phyloP scores from a whole-genome alignment of 352 stramenopile genomes.

The Phytophthora chlamydospora region DNA sequence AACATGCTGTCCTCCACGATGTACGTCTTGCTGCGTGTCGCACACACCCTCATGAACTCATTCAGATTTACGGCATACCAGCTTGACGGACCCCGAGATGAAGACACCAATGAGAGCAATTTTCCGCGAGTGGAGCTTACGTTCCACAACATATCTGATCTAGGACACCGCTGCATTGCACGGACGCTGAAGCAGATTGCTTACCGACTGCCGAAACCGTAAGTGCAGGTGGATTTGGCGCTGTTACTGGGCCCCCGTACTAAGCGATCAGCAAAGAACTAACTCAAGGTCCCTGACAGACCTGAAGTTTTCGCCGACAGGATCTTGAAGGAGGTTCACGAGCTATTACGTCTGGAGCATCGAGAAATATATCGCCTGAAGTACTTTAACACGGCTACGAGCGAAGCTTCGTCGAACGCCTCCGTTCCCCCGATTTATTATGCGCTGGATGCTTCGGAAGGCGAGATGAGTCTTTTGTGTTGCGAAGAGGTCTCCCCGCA shows the following conservation, averaged over 20 bases:
- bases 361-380: background rate
- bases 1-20: slow-evolving; percentile 5
- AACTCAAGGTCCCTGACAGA: background rate
- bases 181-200: slow-evolving; percentile 4
- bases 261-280: slow-evolving; percentile 5
- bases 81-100: background rate
- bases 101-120: background rate
- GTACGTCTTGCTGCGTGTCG: slow-evolving; percentile 5
- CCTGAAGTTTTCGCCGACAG: background rate
- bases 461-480: background rate
- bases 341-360: background rate
- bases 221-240: background rate
- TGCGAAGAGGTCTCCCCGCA: background rate
- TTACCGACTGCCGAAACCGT: background rate
- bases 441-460: background rate
- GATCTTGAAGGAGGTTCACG: background rate
- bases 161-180: background rate
- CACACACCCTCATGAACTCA: background rate
- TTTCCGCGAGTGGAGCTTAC: background rate
- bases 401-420: background rate
- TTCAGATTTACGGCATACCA: background rate
- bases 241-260: background rate
- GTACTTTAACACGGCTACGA: background rate
- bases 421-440: background rate
- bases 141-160: background rate